Conservation (phyloP, 2,329 filamentous ascomycete species). For the Claviceps fusiformis region DNA sequence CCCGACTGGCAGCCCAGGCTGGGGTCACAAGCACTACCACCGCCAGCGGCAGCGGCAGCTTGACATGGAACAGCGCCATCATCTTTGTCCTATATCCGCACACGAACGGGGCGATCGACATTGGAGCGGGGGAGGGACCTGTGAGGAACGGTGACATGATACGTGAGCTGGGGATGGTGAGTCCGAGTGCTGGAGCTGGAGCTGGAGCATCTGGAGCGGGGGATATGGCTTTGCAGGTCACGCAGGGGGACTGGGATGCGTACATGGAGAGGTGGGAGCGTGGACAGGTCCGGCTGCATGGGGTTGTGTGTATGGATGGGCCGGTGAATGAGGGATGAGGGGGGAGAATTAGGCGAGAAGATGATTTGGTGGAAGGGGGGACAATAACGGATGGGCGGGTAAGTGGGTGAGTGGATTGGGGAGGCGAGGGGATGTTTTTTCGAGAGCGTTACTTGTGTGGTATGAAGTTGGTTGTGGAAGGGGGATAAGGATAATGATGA, state of each 20-base stretch:
- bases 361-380: background rate
- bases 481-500: too few relatives aligned
- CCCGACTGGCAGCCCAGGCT: background rate
- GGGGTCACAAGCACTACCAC: background rate
- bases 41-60: background rate
- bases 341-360: too few relatives aligned
- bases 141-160: background rate
- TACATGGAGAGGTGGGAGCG: constrained; percentile 5
- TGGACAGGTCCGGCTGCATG: background rate
- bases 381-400: background rate
- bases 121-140: background rate
- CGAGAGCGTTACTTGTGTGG: too few relatives aligned
- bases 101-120: background rate
- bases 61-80: background rate
- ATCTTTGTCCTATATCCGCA: background rate
- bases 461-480: too few relatives aligned
- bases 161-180: background rate
- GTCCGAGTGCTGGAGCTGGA: too few relatives aligned
- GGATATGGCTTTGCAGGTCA: constrained; percentile 6
- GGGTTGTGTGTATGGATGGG: background rate
- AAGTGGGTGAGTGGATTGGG: too few relatives aligned
- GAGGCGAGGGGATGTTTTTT: too few relatives aligned
- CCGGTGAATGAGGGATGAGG: too few relatives aligned
- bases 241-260: constrained; percentile 12
- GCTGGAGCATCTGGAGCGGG: constrained; percentile 9